A percentile compares a stretch with the other conserved stretches of the same genome.
phyloP scores from a whole-genome alignment of 106 monocot species.

The Dendrobium huoshanense region DNA sequence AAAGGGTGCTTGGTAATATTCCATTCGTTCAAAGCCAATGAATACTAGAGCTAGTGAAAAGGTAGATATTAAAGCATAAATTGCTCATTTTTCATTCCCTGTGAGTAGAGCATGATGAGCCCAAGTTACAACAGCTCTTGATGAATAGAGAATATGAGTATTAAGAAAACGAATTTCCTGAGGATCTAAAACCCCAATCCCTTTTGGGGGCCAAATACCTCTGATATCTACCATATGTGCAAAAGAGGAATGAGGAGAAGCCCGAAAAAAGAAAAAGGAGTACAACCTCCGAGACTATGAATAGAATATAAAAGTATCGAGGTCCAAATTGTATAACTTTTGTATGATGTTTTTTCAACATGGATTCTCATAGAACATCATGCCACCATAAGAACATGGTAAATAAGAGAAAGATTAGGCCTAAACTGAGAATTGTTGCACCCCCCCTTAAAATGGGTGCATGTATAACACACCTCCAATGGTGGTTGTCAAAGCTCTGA shows the following conservation, averaged over 20 bases:
- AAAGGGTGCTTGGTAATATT: not conserved
- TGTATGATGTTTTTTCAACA: not conserved
- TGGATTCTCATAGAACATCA: not conserved
- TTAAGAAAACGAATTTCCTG: not conserved
- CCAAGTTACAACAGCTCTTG: not conserved
- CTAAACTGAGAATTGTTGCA: conserved; percentile 22
- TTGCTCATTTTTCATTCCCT: not conserved
- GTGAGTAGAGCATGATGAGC: not conserved
- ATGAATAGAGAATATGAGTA: conserved; percentile 1
- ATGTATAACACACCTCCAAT: conserved; percentile 17
- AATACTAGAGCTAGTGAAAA: conserved; percentile 2
- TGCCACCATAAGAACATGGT: conserved; percentile 11
- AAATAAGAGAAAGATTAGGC: conserved; percentile 19
- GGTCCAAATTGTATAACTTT: conserved; percentile 3
- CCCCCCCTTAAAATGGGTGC: conserved; percentile 5
- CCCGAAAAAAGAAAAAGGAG: not conserved
- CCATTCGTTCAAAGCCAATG: not conserved
- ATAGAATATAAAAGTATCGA: conserved; percentile 3
- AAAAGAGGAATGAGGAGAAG: conserved; percentile 7
- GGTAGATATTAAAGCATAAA: not conserved
- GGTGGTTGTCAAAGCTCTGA: conserved; percentile 1
- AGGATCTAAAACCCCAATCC: conserved; percentile 1
- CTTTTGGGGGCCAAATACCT: conserved; percentile 9
- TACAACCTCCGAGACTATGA: conserved; percentile 8
- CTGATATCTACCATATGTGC: not conserved